Evolutionary conservation across 2,329 filamentous ascomycete genomes (phyloP).

Genomic region (Phialophora chinensis): DNA sequence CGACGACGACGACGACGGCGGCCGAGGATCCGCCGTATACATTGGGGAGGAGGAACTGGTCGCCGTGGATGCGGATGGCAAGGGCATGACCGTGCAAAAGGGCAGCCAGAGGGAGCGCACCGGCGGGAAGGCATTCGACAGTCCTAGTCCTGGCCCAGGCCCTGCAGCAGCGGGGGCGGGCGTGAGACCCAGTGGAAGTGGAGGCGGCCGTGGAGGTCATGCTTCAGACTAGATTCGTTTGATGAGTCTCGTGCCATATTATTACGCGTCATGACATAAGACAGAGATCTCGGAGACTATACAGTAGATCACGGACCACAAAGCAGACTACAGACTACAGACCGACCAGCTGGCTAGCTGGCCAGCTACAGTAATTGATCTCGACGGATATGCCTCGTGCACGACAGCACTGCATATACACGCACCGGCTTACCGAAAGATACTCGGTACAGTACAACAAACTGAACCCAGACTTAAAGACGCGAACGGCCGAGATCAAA

Average conservation of each 20-base stretch:
- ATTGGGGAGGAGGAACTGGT: slow-evolving; percentile 22
- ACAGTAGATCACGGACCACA: too few relatives aligned
- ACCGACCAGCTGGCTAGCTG: too few relatives aligned
- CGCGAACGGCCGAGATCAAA: too few relatives aligned
- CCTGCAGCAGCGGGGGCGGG: neutral
- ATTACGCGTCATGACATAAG: neutral
- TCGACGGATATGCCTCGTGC: too few relatives aligned
- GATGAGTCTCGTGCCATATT: neutral
- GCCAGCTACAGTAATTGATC: too few relatives aligned
- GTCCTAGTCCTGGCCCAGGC: neutral
- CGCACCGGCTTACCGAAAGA: too few relatives aligned
- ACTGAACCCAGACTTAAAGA: too few relatives aligned
- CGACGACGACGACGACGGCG: slow-evolving; percentile 2
- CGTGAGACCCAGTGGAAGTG: neutral
- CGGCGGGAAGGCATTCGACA: slow-evolving; percentile 15
- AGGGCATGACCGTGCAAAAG: neutral
- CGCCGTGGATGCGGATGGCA: slow-evolving; percentile 11
- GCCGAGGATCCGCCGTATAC: slow-evolving; percentile 5
- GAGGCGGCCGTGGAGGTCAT: neutral
- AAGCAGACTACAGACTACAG: too few relatives aligned
- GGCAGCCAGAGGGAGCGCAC: neutral
- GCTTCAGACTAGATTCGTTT: neutral
- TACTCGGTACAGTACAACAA: too few relatives aligned
- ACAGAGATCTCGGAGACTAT: neutral
- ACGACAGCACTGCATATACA: too few relatives aligned